Conservation (phyloP, 2,329 filamentous ascomycete species). For the Fonsecaea erecta region DNA sequence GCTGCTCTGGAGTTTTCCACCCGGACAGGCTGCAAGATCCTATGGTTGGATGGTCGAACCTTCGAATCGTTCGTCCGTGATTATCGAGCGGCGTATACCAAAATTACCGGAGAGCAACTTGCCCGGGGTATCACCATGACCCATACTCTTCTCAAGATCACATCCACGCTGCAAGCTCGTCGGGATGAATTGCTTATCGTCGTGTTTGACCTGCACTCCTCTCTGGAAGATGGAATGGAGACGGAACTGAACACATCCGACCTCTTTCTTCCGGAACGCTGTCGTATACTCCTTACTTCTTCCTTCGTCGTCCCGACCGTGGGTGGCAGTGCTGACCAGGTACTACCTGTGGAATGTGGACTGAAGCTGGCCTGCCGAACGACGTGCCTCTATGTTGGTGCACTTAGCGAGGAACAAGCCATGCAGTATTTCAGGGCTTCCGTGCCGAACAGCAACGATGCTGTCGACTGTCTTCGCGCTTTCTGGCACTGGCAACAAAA, state of each 20-base stretch:
- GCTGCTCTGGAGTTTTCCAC: conserved; percentile 23
- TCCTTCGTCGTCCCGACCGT: conserved; percentile 1
- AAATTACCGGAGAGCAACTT: conserved; percentile 19
- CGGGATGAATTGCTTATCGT: conserved; percentile 24
- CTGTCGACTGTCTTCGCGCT: not conserved
- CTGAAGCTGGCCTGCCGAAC: conserved; percentile 15
- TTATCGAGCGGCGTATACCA: conserved; percentile 21
- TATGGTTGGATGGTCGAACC: conserved; percentile 20
- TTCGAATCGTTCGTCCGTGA: conserved; percentile 24
- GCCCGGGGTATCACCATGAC: conserved; percentile 11
- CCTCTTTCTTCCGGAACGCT: conserved; percentile 18
- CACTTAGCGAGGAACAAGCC: conserved; percentile 3
- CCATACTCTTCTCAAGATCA: conserved; percentile 19
- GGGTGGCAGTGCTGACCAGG: not conserved
- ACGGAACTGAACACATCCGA: not conserved
- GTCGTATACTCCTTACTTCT: conserved; percentile 14
- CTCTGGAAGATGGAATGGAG: conserved; percentile 15
- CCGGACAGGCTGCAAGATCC: conserved; percentile 18
- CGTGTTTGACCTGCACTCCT: conserved; percentile 23
- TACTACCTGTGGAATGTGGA: not conserved
- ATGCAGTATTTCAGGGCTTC: conserved; percentile 11
- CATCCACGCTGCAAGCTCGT: conserved; percentile 11
- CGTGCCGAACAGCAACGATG: conserved; percentile 2
- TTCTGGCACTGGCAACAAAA: not conserved
- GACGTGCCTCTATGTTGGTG: conserved; percentile 16